Percentiles rank a stretch among this genome's conserved stretches.
Evolutionary conservation across 352 stramenopile species (phyloP).

Genomic region (Globisporangium lucens): DNA sequence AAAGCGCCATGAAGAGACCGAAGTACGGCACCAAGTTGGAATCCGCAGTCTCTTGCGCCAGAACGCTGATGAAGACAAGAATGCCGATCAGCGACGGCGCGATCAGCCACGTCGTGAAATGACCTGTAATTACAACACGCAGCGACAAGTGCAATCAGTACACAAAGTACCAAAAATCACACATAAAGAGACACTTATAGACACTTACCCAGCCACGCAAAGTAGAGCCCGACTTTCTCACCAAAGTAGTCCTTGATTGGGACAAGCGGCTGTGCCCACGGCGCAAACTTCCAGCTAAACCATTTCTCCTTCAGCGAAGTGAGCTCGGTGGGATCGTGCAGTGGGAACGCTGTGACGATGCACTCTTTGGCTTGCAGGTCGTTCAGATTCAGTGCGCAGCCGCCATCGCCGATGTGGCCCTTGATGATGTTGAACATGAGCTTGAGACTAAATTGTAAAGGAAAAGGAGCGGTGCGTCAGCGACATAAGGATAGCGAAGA

Average conservation of each 20-base stretch:
- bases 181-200: neutral
- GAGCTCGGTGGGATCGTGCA: constrained; percentile 59
- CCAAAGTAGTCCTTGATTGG: constrained; percentile 84
- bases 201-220: constrained; percentile 90
- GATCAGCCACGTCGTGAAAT: constrained; percentile 95
- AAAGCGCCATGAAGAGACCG: constrained; percentile 81
- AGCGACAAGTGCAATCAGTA: neutral
- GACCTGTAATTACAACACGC: constrained; percentile 25
- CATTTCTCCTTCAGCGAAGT: constrained; percentile 45
- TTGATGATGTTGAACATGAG: constrained; percentile 73
- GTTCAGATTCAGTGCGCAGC: constrained; percentile 55
- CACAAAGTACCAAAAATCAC: neutral
- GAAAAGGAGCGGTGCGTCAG: neutral
- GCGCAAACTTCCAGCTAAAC: constrained; percentile 60
- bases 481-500: neutral
- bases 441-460: constrained; percentile 41
- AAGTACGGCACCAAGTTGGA: constrained; percentile 65
- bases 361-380: constrained; percentile 52
- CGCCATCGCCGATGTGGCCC: constrained; percentile 45
- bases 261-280: constrained; percentile 52
- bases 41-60: constrained; percentile 53
- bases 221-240: constrained; percentile 96
- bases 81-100: constrained; percentile 87
- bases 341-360: constrained; percentile 53
- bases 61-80: constrained; percentile 85